Percentiles rank a stretch among this genome's conserved stretches.
phyloP scores from a whole-genome alignment of 495 filamentous ascomycete species.

The Podospora pseudocomata region DNA sequence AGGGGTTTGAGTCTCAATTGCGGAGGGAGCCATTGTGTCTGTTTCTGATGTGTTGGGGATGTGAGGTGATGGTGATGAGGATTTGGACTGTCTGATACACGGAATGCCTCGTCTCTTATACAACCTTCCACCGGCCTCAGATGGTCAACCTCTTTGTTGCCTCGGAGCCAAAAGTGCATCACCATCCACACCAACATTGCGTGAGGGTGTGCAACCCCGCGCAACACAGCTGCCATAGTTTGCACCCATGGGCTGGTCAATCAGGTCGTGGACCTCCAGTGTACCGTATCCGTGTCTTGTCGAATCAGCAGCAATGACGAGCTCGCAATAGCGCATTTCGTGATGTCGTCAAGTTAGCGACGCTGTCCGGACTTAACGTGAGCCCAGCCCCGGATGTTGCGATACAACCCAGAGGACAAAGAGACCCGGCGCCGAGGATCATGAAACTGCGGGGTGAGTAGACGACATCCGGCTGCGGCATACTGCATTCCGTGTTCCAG shows the following conservation, averaged over 20 bases:
- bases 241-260: neutral
- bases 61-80: neutral
- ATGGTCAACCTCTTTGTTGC: neutral
- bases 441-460: neutral
- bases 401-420: neutral
- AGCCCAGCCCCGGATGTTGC: neutral
- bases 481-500: neutral
- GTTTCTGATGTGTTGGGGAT: neutral
- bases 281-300: neutral
- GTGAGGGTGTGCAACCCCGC: conserved; percentile 4
- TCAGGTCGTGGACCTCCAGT: neutral
- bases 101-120: neutral
- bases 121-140: neutral
- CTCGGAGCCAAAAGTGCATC: neutral
- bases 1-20: conserved; percentile 14
- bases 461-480: neutral
- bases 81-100: neutral
- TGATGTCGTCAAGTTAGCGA: neutral
- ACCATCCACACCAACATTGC: conserved; percentile 2
- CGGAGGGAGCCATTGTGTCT: conserved; percentile 33
- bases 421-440: conserved; percentile 1
- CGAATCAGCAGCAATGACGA: conserved; percentile 1
- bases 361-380: conserved; percentile 2
- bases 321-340: neutral
- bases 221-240: neutral